A percentile compares a stretch with the other conserved stretches of the same genome.
Conservation (phyloP, 208 protist genomes). For the Balamuthia mandrillaris region DNA sequence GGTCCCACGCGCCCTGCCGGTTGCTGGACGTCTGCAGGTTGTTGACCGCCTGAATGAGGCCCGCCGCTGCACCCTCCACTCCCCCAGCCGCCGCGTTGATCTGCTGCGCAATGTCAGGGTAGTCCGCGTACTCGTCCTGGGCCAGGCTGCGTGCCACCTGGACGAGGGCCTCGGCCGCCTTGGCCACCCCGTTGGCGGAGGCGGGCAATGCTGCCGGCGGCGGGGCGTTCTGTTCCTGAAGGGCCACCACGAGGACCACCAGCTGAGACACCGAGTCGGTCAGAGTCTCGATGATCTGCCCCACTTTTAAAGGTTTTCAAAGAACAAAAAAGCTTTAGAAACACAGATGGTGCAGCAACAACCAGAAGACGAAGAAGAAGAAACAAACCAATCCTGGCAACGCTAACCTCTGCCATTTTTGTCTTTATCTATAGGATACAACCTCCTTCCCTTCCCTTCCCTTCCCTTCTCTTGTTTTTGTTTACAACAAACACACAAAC, state of each 20-base stretch:
- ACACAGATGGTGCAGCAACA: no score
- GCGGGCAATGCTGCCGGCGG: constrained; percentile 19
- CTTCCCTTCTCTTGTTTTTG: no score
- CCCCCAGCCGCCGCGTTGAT: background rate
- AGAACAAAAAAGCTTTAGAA: no score
- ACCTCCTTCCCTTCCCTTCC: no score
- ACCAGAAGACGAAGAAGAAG: no score
- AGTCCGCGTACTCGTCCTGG: constrained; percentile 19
- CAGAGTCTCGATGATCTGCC: constrained; percentile 40
- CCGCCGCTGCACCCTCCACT: constrained; percentile 7
- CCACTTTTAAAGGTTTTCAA: no score
- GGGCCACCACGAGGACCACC: constrained; percentile 30
- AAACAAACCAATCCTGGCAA: no score
- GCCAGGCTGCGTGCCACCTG: constrained; percentile 7
- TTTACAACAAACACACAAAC: no score
- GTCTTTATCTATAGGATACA: no score
- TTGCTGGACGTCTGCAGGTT: background rate
- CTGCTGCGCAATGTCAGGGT: constrained; percentile 2
- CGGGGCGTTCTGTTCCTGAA: constrained; percentile 34
- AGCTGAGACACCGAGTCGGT: constrained; percentile 32
- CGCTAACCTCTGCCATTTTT: no score
- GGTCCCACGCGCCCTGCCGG: constrained; percentile 11
- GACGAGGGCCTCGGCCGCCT: background rate
- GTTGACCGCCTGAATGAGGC: background rate
- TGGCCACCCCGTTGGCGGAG: background rate